These are phyloP conservation scores for Magnaporthales sp. DNA, from an alignment of 2,329 filamentous ascomycete genomes.

Conservation along the genomic window DNA sequence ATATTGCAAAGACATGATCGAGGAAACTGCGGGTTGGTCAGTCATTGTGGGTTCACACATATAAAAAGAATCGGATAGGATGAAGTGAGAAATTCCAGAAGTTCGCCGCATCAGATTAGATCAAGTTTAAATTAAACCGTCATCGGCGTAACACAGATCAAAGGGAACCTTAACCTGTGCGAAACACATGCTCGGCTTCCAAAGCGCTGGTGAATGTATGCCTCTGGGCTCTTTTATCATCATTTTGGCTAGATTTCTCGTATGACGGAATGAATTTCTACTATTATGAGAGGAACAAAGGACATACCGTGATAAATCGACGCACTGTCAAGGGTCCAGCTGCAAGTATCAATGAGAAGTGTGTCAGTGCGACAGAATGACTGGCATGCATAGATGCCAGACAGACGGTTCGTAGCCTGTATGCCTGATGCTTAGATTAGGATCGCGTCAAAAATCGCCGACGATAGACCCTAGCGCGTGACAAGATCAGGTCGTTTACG, in stretches of 20 bases:
- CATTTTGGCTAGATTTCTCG: constrained; percentile 15
- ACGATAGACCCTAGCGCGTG: background rate
- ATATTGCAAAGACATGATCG: background rate
- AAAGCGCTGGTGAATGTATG: constrained; percentile 17
- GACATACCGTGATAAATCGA: background rate
- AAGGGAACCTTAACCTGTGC: constrained; percentile 36
- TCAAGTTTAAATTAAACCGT: constrained; percentile 47
- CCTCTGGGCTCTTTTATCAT: constrained; percentile 34
- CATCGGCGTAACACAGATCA: constrained; percentile 26
- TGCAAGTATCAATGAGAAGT: background rate
- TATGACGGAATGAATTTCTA: background rate
- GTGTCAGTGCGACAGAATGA: background rate
- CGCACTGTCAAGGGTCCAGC: background rate
- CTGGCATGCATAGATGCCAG: background rate
- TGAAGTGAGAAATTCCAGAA: background rate
- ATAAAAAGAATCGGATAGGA: background rate
- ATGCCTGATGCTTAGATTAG: background rate
- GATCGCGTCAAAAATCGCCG: background rate
- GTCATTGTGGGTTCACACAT: background rate
- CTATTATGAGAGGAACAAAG: background rate
- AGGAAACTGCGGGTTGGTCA: background rate
- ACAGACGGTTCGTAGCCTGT: too few relatives aligned
- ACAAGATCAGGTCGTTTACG: background rate
- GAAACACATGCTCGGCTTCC: constrained; percentile 38
- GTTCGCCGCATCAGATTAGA: constrained; percentile 51